Evolutionary conservation across 202 grass and related monocot species (phyloP), one percentile per base, ranked within the genome.

Genomic region (Setaria viridis): DNA sequence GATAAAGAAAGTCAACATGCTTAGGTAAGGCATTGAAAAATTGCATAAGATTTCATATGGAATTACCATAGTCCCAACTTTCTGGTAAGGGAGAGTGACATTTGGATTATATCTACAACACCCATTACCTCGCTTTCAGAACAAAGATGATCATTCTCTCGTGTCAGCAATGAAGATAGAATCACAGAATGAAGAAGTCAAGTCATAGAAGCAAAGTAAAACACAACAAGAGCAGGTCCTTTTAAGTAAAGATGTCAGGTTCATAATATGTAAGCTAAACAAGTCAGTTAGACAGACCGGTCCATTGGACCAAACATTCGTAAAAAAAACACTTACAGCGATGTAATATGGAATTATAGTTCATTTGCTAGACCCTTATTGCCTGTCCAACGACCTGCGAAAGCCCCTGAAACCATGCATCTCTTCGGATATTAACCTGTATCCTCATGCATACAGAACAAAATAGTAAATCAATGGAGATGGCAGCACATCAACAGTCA

Each of bases 371-470:
- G 41, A n/a, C 48, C 50, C 13, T 56, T 75, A 41, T 43, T 76
- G 15, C 34, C 47, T 76, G 53, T 49, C 42, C 11, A 50, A 34
- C n/a, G 5, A 84, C 20, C 21, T 76, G 48, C 39, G 67, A 54
- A 67, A 57, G 6, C 25, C 59, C 21, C 60, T 6, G 16, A 76
- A 57, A 2, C 4, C 47, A 65, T 25, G 14, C 32, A 6, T 57
- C 11, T 66, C 45, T 45, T 76, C 43, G 11, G 20, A 54, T 67
- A 20, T 41, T 49, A 43, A 42, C 34, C 21, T n/a, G 68, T 43
- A 85, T 77, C 48, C 21, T 77, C 62, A 56, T 68, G 35, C 43
- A 46, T 63, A 15, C 13, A 32, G 19, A 83, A 74, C 45, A 75
- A 67, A 37, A n/a, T 6, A 30, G 54, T 41, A 47, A 68, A 8